Percentiles rank a stretch among this genome's conserved stretches.
These are phyloP conservation scores for Tricholoma flavovirens DNA, from an alignment of 768 basidiomycete genomes.

Conservation along the genomic window DNA sequence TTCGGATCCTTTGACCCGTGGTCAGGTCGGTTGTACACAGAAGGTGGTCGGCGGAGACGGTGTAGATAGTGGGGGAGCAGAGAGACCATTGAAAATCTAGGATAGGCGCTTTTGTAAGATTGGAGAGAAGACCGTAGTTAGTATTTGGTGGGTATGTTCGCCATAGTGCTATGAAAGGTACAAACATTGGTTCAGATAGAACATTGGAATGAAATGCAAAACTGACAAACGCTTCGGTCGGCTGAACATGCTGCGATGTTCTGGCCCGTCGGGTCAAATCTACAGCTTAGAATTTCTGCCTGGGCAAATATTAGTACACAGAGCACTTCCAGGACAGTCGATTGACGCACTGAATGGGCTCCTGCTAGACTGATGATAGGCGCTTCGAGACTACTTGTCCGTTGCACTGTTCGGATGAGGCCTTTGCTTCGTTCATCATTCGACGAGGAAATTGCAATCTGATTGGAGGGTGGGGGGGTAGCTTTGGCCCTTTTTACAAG, in stretches of 20 bases:
- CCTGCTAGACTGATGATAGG: conserved; percentile 91
- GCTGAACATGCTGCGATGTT: conserved; percentile 90
- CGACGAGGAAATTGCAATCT: conserved; percentile 73
- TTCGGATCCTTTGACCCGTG: conserved; percentile 74
- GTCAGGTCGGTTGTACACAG: conserved; percentile 73
- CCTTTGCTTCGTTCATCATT: conserved; percentile 72
- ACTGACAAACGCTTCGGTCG: conserved; percentile 86
- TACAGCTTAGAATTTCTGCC: conserved; percentile 87
- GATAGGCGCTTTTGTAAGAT: conserved; percentile 84
- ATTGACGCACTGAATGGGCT: conserved; percentile 67
- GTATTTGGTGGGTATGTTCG: conserved; percentile 86
- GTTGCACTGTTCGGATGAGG: conserved; percentile 76
- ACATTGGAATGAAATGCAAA: neutral
- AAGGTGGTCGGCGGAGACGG: conserved; percentile 87
- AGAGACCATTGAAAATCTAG: conserved; percentile 91
- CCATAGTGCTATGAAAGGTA: conserved; percentile 64
- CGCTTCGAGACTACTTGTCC: conserved; percentile 90
- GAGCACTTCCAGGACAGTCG: neutral
- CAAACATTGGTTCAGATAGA: neutral
- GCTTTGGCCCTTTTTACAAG: conserved; percentile 61
- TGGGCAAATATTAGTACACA: conserved; percentile 18
- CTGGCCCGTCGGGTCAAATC: conserved; percentile 92
- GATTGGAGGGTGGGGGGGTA: conserved; percentile 47
- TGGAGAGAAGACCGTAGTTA: conserved; percentile 84
- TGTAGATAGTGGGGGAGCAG: conserved; percentile 65